Conservation (phyloP, 2,329 filamentous ascomycete species). For the Fonsecaea nubica region DNA sequence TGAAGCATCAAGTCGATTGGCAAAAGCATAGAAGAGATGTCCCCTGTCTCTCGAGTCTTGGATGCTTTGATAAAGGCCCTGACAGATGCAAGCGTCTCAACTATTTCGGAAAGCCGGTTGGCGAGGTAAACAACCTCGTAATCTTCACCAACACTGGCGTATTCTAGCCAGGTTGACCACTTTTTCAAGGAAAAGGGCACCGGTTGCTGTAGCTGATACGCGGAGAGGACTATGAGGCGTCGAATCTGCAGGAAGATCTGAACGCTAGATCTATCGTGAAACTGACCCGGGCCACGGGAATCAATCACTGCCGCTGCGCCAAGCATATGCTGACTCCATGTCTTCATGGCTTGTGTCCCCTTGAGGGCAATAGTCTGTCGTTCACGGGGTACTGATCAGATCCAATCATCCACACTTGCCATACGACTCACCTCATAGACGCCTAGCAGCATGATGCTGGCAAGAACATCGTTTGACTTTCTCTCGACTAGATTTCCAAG, state of each 20-base stretch:
- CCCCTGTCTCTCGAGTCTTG: not conserved
- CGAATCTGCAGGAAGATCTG: constrained; percentile 16
- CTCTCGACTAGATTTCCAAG: constrained; percentile 3
- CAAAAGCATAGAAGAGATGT: not conserved
- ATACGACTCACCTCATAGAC: constrained; percentile 6
- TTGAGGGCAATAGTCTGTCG: constrained; percentile 7
- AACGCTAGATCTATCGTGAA: constrained; percentile 10
- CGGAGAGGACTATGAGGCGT: not conserved
- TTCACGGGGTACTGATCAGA: not conserved
- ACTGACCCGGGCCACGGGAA: constrained; percentile 3
- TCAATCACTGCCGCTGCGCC: constrained; percentile 12
- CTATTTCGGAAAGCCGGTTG: not conserved
- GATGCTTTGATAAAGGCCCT: not conserved
- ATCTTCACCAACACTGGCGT: not conserved
- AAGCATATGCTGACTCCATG: constrained; percentile 13
- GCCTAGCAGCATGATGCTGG: constrained; percentile 9
- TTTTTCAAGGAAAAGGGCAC: constrained; percentile 1
- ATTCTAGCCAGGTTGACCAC: not conserved
- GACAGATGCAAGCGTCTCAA: not conserved
- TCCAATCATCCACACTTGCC: not conserved
- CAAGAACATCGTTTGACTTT: constrained; percentile 8
- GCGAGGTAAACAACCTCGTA: not conserved
- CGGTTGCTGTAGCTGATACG: not conserved
- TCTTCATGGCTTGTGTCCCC: not conserved
- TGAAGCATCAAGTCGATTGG: constrained; percentile 1